Percentiles rank a stretch among this genome's conserved stretches.
phyloP scores from a whole-genome alignment of 441 rosid species.

The Arabidopsis hybrid region DNA sequence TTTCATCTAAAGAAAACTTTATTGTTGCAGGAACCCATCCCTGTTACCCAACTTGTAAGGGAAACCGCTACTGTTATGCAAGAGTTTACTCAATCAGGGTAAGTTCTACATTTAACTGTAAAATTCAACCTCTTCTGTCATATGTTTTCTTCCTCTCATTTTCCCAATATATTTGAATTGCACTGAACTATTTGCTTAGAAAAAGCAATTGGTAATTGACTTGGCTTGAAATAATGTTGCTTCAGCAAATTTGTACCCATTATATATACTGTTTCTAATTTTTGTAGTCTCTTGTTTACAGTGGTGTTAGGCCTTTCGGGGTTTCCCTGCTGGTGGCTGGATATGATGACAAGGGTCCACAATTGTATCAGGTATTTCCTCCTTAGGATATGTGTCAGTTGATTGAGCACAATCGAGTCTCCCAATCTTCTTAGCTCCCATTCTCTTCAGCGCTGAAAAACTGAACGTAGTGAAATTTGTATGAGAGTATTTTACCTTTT shows the following conservation, averaged over 20 bases:
- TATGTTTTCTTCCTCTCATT: neutral
- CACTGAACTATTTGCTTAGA: neutral
- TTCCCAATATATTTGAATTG: conserved; percentile 10
- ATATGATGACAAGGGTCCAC: conserved; percentile 66
- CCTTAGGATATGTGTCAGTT: conserved; percentile 3
- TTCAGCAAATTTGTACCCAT: conserved; percentile 1
- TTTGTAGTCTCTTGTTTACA: conserved; percentile 36
- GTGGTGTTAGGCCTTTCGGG: conserved; percentile 76
- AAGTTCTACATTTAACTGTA: conserved; percentile 23
- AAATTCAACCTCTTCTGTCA: neutral
- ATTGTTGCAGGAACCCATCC: conserved; percentile 72
- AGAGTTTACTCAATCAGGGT: conserved; percentile 99
- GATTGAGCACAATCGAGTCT: conserved; percentile 4
- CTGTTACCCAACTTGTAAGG: conserved; percentile 95
- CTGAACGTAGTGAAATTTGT: conserved; percentile 1
- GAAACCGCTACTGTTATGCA: conserved; percentile 99
- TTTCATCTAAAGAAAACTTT: conserved; percentile 2
- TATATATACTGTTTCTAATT: neutral
- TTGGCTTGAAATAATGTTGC: conserved; percentile 8
- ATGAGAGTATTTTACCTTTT: conserved; percentile 1
- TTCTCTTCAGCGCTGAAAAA: neutral
- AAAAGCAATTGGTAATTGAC: neutral
- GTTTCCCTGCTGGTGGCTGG: conserved; percentile 67
- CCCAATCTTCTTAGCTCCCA: neutral
- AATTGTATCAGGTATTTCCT: conserved; percentile 59